These are phyloP conservation scores for Yamadazyma aaseri DNA, from an alignment of 1,139 yeast genomes.

Conservation along the genomic window DNA sequence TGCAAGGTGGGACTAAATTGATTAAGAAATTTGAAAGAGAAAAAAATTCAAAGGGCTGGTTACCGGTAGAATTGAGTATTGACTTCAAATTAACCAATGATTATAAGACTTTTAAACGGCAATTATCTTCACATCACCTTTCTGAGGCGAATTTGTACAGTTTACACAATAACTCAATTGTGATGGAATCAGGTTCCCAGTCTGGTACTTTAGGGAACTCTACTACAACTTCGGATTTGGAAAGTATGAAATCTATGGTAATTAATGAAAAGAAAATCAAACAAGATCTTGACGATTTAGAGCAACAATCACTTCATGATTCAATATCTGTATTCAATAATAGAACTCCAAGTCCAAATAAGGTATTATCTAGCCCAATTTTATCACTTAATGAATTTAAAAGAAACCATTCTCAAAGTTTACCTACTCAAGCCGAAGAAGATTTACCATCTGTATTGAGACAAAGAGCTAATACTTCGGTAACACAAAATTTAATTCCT, in stretches of 20 bases:
- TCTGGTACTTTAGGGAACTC: neutral
- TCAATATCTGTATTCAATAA: slow-evolving; percentile 1
- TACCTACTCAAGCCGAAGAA: slow-evolving; percentile 22
- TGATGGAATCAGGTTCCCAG: neutral
- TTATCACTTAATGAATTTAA: slow-evolving; percentile 25
- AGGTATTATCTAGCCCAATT: slow-evolving; percentile 36
- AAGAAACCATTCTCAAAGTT: slow-evolving; percentile 36
- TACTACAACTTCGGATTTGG: slow-evolving; percentile 1
- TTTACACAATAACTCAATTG: too few relatives aligned
- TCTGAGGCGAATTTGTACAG: neutral
- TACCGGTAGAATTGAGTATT: slow-evolving; percentile 47
- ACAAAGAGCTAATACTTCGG: slow-evolving; percentile 17
- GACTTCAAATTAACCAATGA: slow-evolving; percentile 43
- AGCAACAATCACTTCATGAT: neutral
- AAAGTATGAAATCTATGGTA: slow-evolving; percentile 1
- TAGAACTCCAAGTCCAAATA: slow-evolving; percentile 20
- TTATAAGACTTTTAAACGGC: slow-evolving; percentile 22
- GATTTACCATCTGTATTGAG: slow-evolving; percentile 13
- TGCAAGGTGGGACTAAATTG: slow-evolving; percentile 42
- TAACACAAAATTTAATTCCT: slow-evolving; percentile 10
- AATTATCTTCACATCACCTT: neutral
- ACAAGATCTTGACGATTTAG: slow-evolving; percentile 2
- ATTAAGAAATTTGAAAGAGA: slow-evolving; percentile 25
- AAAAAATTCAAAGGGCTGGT: slow-evolving; percentile 65
- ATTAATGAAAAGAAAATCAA: neutral